Percentiles rank a stretch among this genome's conserved stretches.
These are phyloP conservation scores for Begonia loranthoides DNA, from an alignment of 306 rosid species.

Conservation along the genomic window DNA sequence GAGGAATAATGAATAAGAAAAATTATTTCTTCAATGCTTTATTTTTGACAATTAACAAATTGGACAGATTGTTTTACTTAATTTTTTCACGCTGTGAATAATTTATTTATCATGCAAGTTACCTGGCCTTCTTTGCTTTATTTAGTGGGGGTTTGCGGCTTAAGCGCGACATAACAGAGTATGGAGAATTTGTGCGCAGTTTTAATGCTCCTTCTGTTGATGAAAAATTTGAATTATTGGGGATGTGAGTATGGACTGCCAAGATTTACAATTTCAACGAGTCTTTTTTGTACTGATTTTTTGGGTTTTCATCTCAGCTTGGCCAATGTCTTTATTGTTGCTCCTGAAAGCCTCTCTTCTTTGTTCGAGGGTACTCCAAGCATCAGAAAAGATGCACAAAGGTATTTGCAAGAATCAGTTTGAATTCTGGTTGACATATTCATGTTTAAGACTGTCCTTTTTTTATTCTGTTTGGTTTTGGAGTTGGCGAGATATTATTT, in stretches of 20 bases:
- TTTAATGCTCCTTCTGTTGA: slow-evolving; percentile 84
- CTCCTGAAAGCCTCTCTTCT: slow-evolving; percentile 92
- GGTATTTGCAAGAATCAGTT: slow-evolving; percentile 24
- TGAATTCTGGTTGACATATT: not conserved
- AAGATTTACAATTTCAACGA: slow-evolving; percentile 4
- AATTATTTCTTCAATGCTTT: too few species aligned
- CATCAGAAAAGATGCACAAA: slow-evolving; percentile 91
- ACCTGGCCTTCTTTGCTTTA: too few species aligned
- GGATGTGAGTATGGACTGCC: slow-evolving; percentile 55
- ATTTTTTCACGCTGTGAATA: too few species aligned
- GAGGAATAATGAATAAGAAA: too few species aligned
- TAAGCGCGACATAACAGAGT: slow-evolving; percentile 98
- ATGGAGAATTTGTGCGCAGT: slow-evolving; percentile 93
- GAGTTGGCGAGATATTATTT: too few species aligned
- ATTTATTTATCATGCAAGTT: too few species aligned
- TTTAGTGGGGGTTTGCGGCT: slow-evolving; percentile 87
- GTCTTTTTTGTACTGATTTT: slow-evolving; percentile 12
- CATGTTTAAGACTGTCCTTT: too few species aligned
- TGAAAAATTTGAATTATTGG: slow-evolving; percentile 88
- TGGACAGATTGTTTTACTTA: too few species aligned
- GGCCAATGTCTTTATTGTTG: slow-evolving; percentile 98
- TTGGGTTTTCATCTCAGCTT: slow-evolving; percentile 31
- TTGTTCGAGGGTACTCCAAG: slow-evolving; percentile 96
- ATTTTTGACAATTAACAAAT: too few species aligned
- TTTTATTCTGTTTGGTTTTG: too few species aligned